Conservation (phyloP, 1,284 basidiomycete genomes). For the Fomitopsis palustris region DNA sequence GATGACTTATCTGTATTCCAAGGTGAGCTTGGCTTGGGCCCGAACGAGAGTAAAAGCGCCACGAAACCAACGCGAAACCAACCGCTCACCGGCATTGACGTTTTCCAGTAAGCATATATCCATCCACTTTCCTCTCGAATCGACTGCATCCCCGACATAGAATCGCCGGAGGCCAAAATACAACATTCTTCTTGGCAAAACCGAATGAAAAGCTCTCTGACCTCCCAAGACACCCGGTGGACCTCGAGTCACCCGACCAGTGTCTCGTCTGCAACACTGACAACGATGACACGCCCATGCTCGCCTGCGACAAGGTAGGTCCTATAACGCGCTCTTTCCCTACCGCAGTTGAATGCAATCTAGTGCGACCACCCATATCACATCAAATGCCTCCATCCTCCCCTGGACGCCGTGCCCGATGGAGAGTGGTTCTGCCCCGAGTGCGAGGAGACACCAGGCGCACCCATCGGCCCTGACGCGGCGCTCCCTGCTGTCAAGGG, state of each 20-base stretch:
- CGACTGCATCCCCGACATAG: slow-evolving; percentile 36
- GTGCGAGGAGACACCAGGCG: slow-evolving; percentile 44
- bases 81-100: slow-evolving; percentile 70
- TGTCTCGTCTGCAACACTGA: slow-evolving; percentile 76
- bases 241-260: slow-evolving; percentile 63
- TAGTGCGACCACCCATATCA: slow-evolving; percentile 93
- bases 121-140: background rate
- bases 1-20: background rate
- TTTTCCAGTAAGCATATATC: slow-evolving; percentile 61
- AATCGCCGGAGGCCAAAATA: slow-evolving; percentile 83
- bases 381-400: slow-evolving; percentile 76
- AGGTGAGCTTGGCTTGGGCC: slow-evolving; percentile 82
- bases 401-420: slow-evolving; percentile 74
- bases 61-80: slow-evolving; percentile 79
- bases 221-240: slow-evolving; percentile 69
- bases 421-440: slow-evolving; percentile 92
- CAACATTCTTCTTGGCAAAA: slow-evolving; percentile 75
- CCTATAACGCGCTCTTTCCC: background rate
- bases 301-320: slow-evolving; percentile 85
- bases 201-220: slow-evolving; percentile 71
- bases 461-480: slow-evolving; percentile 29
- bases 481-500: slow-evolving; percentile 8
- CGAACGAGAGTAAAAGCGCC: slow-evolving; percentile 78
- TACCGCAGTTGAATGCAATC: background rate
- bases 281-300: slow-evolving; percentile 55